Conservation (phyloP, 2,329 filamentous ascomycete species). For the Dothideomycetidae sp. region DNA sequence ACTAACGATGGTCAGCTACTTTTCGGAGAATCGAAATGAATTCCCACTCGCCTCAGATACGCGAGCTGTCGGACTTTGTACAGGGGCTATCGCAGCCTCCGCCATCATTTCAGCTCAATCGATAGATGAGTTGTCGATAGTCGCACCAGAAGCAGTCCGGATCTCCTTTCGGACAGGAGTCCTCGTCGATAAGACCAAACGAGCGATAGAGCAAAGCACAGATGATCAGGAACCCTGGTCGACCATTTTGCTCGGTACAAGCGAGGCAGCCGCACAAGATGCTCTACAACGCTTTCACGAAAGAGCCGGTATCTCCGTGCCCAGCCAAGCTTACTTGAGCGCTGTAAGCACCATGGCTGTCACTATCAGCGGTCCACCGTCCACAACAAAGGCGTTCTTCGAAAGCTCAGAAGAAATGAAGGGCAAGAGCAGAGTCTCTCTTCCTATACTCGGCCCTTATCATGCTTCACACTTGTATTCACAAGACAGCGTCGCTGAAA, state of each 20-base stretch:
- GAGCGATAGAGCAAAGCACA: conserved; percentile 37
- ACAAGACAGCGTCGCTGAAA: conserved; percentile 36
- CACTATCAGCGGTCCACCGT: conserved; percentile 45
- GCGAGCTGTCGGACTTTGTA: conserved; percentile 50
- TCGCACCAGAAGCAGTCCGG: conserved; percentile 49
- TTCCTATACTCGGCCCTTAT: conserved; percentile 44
- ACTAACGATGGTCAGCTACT: conserved; percentile 27
- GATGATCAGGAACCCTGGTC: conserved; percentile 50
- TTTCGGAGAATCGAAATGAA: conserved; percentile 40
- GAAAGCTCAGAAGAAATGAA: conserved; percentile 34
- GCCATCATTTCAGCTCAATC: conserved; percentile 51
- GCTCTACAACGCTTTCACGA: conserved; percentile 45
- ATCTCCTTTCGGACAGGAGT: conserved; percentile 51
- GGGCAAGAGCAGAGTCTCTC: conserved; percentile 37
- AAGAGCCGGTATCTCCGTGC: conserved; percentile 36
- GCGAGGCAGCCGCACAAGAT: conserved; percentile 36
- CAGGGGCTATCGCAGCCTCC: conserved; percentile 54
- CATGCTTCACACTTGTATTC: conserved; percentile 43
- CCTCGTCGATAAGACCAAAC: conserved; percentile 28
- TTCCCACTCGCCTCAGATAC: conserved; percentile 35
- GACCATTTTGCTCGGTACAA: conserved; percentile 45
- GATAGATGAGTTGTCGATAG: conserved; percentile 45
- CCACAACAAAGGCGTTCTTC: conserved; percentile 38
- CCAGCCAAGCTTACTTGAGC: conserved; percentile 43
- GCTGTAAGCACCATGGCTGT: conserved; percentile 45